A percentile compares a stretch with the other conserved stretches of the same genome.
These are phyloP conservation scores for Solanum lycopersicoides DNA, from an alignment of 257 asterid species.

Conservation along the genomic window DNA sequence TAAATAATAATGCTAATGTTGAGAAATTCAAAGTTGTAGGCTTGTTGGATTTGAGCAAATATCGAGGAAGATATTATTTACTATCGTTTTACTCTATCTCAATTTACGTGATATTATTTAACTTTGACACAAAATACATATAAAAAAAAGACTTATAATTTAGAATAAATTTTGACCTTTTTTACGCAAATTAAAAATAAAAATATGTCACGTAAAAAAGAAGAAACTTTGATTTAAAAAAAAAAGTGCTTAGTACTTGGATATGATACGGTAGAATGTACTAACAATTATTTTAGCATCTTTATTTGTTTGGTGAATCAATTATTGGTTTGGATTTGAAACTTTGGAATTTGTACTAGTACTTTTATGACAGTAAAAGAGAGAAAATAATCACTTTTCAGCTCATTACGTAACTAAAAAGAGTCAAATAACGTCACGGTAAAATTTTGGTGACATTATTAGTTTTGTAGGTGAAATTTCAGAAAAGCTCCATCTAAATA, in stretches of 20 bases:
- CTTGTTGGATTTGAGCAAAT: constrained; percentile 20
- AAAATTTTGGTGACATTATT: background rate
- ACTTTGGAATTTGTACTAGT: background rate
- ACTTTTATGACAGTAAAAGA: background rate
- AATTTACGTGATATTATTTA: no score
- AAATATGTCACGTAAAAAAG: background rate
- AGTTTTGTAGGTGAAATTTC: background rate
- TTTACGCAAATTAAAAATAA: accelerated
- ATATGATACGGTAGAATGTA: background rate
- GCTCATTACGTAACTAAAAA: background rate
- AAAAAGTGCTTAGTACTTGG: background rate
- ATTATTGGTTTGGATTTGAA: background rate
- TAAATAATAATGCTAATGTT: background rate
- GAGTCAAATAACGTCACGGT: background rate
- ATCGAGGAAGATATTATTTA: constrained; percentile 26
- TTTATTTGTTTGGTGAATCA: background rate
- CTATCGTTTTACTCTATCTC: accelerated
- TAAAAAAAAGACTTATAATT: no score
- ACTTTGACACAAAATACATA: no score
- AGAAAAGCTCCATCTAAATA: background rate
- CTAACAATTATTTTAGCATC: background rate
- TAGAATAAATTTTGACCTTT: no score
- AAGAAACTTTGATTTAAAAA: no score
- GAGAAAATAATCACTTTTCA: background rate
- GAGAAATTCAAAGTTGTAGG: constrained; percentile 17